Percentiles rank a stretch among this genome's conserved stretches.
phyloP scores from a whole-genome alignment of 305 asterid genomes.

The Rubia occidens region DNA sequence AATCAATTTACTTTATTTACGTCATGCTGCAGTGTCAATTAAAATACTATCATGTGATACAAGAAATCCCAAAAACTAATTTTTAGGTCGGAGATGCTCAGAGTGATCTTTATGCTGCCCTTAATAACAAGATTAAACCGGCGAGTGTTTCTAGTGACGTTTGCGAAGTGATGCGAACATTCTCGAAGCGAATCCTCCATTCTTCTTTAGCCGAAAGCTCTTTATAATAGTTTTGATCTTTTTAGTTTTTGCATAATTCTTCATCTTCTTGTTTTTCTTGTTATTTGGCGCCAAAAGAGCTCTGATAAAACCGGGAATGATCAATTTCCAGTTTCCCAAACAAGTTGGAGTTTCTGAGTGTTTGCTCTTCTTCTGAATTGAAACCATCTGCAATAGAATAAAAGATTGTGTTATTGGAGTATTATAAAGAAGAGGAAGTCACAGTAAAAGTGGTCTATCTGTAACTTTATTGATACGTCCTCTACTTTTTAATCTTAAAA shows the following conservation, averaged over 20 bases:
- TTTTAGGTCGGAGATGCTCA: too few species aligned
- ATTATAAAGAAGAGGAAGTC: too few species aligned
- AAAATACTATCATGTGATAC: too few species aligned
- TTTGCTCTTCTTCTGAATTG: conserved; percentile 21
- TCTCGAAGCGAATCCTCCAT: conserved; percentile 20
- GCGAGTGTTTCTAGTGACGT: conserved; percentile 12
- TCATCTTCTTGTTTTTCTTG: conserved; percentile 15
- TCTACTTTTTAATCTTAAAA: too few species aligned
- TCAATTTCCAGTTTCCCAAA: conserved; percentile 32
- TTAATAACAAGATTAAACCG: too few species aligned
- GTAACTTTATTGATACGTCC: too few species aligned
- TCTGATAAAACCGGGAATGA: conserved; percentile 28
- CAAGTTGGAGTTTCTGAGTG: conserved; percentile 24
- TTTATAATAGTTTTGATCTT: conserved; percentile 30
- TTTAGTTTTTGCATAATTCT: conserved; percentile 12
- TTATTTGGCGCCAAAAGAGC: conserved; percentile 14
- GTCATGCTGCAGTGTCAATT: too few species aligned
- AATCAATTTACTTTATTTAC: too few species aligned
- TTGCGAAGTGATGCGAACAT: conserved; percentile 22
- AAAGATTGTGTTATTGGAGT: too few species aligned
- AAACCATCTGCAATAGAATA: conserved; percentile 21
- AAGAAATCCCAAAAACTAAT: too few species aligned
- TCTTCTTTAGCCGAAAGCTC: conserved; percentile 28
- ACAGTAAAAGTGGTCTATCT: too few species aligned
- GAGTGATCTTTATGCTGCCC: too few species aligned